Percentiles rank a stretch among this genome's conserved stretches.
These are phyloP conservation scores for Rhizopus sp. DNA, from an alignment of 371 early-diverging fungal species.

Conservation along the genomic window DNA sequence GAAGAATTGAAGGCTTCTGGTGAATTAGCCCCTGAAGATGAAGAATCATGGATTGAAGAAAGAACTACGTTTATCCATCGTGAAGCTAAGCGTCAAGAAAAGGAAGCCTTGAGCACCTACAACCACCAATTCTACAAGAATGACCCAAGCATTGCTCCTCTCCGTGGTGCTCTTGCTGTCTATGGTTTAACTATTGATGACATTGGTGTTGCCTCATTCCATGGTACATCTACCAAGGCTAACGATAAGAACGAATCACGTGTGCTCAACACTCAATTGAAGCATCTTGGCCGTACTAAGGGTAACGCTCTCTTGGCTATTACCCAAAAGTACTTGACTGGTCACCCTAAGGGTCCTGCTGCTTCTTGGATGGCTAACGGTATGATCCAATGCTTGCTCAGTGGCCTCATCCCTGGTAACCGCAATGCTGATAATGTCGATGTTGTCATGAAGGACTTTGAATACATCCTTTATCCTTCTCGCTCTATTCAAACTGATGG, in stretches of 20 bases:
- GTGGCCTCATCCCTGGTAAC: slow-evolving; percentile 93
- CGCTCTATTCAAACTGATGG: slow-evolving; percentile 91
- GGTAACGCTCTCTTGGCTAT: slow-evolving; percentile 84
- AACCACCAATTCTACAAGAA: slow-evolving; percentile 87
- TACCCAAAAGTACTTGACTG: slow-evolving; percentile 96
- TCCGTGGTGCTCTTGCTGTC: slow-evolving; percentile 90
- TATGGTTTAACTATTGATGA: slow-evolving; percentile 93
- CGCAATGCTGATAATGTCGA: slow-evolving; percentile 96
- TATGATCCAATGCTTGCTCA: slow-evolving; percentile 83
- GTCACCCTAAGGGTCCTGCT: slow-evolving; percentile 97
- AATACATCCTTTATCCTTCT: slow-evolving; percentile 86
- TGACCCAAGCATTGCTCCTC: slow-evolving; percentile 84
- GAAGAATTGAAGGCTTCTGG: slow-evolving; percentile 68
- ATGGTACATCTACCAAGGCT: slow-evolving; percentile 95
- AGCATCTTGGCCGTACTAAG: slow-evolving; percentile 86
- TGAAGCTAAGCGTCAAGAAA: slow-evolving; percentile 86
- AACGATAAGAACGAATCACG: slow-evolving; percentile 97
- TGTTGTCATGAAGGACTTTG: slow-evolving; percentile 74
- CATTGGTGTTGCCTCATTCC: slow-evolving; percentile 97
- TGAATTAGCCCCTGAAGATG: slow-evolving; percentile 66
- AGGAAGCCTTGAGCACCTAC: slow-evolving; percentile 82
- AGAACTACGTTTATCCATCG: slow-evolving; percentile 83
- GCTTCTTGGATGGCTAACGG: slow-evolving; percentile 99
- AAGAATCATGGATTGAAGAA: slow-evolving; percentile 66
- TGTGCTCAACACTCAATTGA: slow-evolving; percentile 86